Base-by-base conservation (phyloP, 805 yeast genomes). In the Limtongia smithiae region DNA sequence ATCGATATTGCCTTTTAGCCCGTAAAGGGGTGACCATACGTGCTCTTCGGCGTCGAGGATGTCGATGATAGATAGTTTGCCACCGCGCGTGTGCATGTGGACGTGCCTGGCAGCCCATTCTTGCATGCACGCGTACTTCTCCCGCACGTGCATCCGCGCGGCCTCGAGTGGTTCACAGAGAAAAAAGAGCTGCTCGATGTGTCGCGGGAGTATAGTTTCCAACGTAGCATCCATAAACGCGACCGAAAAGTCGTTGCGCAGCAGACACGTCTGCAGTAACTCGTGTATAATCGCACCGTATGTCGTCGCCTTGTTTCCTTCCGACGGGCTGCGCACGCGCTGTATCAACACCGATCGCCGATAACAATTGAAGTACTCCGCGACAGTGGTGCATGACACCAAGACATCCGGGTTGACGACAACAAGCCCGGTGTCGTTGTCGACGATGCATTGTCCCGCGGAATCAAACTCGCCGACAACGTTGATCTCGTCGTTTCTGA, bases 11-110 rank as follows among this genome's bases (percentile, higher is more conserved):
- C 99, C 99, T 58, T 87, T 79, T 7, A 93, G 67, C 0, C 99
- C 99, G 69, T 77, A 89, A 62, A 79, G 76, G 0, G 97, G 95
- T 0, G 97, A 87, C 88, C 95, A 82, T 12, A 93, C 82, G 59
- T 82, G 85, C 61, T 93, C 97, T 66, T 93, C 99, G 8, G 87
- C 79, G 61, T 86, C 96, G 30, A 87, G 70, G 7, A 89, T 77
- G 49, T 82, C 80, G 14, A 78, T 71, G 0, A 85, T 80, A 0
- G 82, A 71, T 36, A 81, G 71, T 9, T 68, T 68, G 40, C 15
- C 34, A 42, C n/a, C 21, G 11, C 30, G 18, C 36, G n/a, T 25
- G 4, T 35, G 30, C 12, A 36, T 31, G 28, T 25, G 28, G 11
- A 55, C 37, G 36, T 35, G 39, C 17, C 34, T 38, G 17, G 47